Evolutionary conservation across 495 filamentous ascomycete genomes (phyloP).

Genomic region (Stereocaulon alpinum): DNA sequence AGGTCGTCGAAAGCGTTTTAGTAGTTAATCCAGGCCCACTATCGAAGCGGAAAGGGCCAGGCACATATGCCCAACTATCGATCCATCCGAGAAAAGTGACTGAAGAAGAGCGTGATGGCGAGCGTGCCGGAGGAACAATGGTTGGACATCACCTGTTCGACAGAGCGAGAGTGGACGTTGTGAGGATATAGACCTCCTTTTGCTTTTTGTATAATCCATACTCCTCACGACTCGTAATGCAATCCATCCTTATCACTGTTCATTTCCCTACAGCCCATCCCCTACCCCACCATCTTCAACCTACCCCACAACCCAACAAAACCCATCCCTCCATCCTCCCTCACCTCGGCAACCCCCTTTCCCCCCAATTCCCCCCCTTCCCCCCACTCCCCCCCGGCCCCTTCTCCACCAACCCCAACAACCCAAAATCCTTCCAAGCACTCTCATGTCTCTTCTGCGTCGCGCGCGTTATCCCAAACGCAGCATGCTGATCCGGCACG

Average conservation of each 20-base stretch:
- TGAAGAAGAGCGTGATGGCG: constrained; percentile 42
- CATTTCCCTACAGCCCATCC: not conserved
- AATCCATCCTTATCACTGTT: not conserved
- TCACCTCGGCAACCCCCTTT: constrained; percentile 30
- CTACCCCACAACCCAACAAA: not conserved
- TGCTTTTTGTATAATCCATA: not conserved
- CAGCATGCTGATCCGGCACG: constrained; percentile 93
- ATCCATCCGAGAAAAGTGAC: constrained; percentile 52
- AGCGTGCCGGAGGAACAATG: constrained; percentile 36
- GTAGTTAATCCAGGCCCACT: constrained; percentile 80
- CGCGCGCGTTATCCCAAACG: constrained; percentile 86
- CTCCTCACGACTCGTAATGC: not conserved
- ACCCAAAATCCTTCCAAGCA: constrained; percentile 78
- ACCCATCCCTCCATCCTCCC: not conserved
- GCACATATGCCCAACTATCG: constrained; percentile 69
- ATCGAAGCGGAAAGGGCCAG: constrained; percentile 70
- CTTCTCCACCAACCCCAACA: constrained; percentile 37
- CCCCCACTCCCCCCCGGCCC: constrained; percentile 29
- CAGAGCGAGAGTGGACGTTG: constrained; percentile 74
- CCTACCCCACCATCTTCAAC: not conserved
- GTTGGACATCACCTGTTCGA: constrained; percentile 67
- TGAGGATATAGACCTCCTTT: constrained; percentile 49
- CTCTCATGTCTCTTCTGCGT: constrained; percentile 55
- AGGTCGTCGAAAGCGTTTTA: constrained; percentile 78
- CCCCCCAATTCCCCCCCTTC: constrained; percentile 42